Percentiles rank a stretch among this genome's conserved stretches.
phyloP scores from a whole-genome alignment of 1,139 yeast genomes.

The Sugiyamaella sp. region DNA sequence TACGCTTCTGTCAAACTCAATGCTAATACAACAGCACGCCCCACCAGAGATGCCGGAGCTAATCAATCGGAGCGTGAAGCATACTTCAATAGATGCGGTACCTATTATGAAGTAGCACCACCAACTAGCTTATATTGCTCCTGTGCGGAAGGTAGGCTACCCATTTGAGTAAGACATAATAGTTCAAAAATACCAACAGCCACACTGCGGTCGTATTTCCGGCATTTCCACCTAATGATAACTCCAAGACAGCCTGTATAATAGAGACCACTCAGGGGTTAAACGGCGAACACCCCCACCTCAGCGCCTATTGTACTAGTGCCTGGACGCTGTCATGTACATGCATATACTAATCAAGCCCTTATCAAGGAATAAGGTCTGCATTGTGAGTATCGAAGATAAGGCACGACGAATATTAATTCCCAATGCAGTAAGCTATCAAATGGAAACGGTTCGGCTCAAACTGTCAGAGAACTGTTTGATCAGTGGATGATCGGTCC shows the following conservation, averaged over 20 bases:
- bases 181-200: neutral
- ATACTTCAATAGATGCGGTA: neutral
- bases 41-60: no score
- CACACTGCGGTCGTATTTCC: neutral
- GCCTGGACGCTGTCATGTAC: neutral
- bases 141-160: neutral
- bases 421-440: slow-evolving; percentile 9
- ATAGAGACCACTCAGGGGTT: neutral
- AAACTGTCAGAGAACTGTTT: neutral
- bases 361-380: slow-evolving; percentile 12
- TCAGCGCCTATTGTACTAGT: neutral
- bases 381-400: neutral
- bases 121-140: neutral
- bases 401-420: slow-evolving; percentile 10
- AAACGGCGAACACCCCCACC: neutral
- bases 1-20: slow-evolving; percentile 1
- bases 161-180: neutral
- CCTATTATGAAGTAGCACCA: neutral
- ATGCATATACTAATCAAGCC: slow-evolving; percentile 8
- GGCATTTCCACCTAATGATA: neutral
- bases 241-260: neutral
- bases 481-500: neutral
- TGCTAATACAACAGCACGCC: neutral
- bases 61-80: neutral
- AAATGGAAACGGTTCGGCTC: slow-evolving; percentile 1